Base-by-base conservation (phyloP, 768 basidiomycete genomes). In the Fomitopsis pulvina region DNA sequence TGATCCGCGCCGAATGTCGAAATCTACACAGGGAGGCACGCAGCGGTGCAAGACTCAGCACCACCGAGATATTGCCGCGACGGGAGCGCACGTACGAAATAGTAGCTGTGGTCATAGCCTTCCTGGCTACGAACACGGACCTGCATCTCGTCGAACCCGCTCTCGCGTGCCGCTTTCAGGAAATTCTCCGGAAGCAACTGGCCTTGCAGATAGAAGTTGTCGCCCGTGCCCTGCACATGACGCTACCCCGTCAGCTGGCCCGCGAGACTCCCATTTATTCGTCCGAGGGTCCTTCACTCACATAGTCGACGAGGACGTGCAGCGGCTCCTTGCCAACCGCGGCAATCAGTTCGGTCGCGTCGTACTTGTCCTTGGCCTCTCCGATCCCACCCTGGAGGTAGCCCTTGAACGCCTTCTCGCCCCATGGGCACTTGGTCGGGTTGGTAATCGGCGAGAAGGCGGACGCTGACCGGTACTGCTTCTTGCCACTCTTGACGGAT, bases 121-220 rank as follows among this genome's bases (percentile, higher is more conserved):
- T 83, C 82, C 40, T 93, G 89, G 52, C 76, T 74, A 55, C 88
- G 75, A 20, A 96, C 87, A 39, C 79, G 71, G 6, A 97, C 88
- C 64, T 88, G 82, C 16, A 77, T 71, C 58, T 87, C 81, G 52
- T 81, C 79, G 57, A 86, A 78, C 3, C 88, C 87, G 5, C 80
- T 75, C 52, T 80, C 77, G 51, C 86, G 76, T 6, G 90, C 86
- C 0, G 87, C 89, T 57, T 80, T 78, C 51, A 87, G 66, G 63
- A 98, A 94, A 63, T 85, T 86, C 59, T 95, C 89, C 0, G 95
- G 96, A 46, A 91, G 78, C 12, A 99, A 79, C 65, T 98, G 94
- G 25, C 84, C 83, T 57, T 90, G 74, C 59, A 87, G 78, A 67
- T 87, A 85, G 63, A 92, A 96, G 45, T 85, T 74, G 67, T 96